Evolutionary conservation across 257 asterid genomes (phyloP).

Genomic region (Plantago major): DNA sequence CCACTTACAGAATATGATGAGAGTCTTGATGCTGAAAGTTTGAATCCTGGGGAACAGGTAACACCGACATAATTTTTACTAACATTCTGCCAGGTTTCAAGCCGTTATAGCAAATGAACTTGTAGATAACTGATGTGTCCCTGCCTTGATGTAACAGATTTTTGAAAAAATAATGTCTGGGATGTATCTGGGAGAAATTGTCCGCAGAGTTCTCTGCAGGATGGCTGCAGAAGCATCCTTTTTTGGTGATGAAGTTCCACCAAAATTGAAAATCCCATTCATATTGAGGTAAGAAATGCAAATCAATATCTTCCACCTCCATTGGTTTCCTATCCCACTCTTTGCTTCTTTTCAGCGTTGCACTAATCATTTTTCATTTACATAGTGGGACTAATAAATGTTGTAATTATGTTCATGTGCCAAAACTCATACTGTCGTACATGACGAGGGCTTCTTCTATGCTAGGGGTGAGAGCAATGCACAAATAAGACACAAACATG

Average conservation of each 20-base stretch:
- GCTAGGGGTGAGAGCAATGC: no score
- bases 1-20: slow-evolving; percentile 79
- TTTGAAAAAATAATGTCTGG: slow-evolving; percentile 89
- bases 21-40: slow-evolving; percentile 71
- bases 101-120: slow-evolving; percentile 1
- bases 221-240: slow-evolving; percentile 80
- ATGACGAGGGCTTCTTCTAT: no score
- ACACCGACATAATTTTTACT: neutral
- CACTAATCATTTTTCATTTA: no score
- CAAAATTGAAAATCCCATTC: slow-evolving; percentile 65
- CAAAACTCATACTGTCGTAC: no score
- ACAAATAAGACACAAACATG: no score
- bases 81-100: slow-evolving; percentile 1
- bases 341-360: neutral
- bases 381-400: no score
- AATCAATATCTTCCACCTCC: neutral
- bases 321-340: neutral
- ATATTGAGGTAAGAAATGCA: slow-evolving; percentile 51
- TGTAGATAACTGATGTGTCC: neutral
- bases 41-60: slow-evolving; percentile 95
- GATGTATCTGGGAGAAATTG: slow-evolving; percentile 93
- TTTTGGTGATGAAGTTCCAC: slow-evolving; percentile 70
- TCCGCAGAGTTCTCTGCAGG: slow-evolving; percentile 72
- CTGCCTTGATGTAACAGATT: slow-evolving; percentile 45
- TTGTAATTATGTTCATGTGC: no score